These are phyloP conservation scores for Gymnopus androsaceus DNA, from an alignment of 1,284 basidiomycete genomes.

Conservation along the genomic window DNA sequence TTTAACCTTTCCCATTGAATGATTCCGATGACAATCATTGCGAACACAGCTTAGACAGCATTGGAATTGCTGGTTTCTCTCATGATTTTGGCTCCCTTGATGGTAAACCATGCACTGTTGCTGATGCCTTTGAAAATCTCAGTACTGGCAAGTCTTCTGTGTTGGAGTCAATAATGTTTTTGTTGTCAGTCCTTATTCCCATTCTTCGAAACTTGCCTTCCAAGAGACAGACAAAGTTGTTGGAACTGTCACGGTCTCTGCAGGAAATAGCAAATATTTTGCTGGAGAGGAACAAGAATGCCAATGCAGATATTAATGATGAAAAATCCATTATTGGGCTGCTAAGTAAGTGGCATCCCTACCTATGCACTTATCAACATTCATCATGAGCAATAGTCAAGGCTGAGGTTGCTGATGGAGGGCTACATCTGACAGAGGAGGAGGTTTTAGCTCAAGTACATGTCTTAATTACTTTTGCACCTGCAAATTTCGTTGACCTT, in stretches of 20 bases:
- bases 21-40: not conserved
- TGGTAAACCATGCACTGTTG: constrained; percentile 45
- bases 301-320: constrained; percentile 32
- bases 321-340: constrained; percentile 57
- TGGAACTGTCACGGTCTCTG: constrained; percentile 41
- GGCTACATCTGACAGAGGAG: constrained; percentile 56
- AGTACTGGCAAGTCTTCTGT: constrained; percentile 25
- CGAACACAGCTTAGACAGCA: constrained; percentile 50
- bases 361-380: not conserved
- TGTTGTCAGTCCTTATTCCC: constrained; percentile 47
- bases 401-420: constrained; percentile 44
- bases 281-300: constrained; percentile 43
- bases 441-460: constrained; percentile 64
- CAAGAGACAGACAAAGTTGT: constrained; percentile 34
- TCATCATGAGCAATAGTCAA: constrained; percentile 43
- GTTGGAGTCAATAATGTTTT: constrained; percentile 34
- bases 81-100: constrained; percentile 58
- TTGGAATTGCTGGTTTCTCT: constrained; percentile 60
- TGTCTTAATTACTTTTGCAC: not conserved
- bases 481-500: not conserved
- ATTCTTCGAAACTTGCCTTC: constrained; percentile 46
- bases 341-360: constrained; percentile 40
- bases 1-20: not conserved
- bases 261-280: constrained; percentile 48
- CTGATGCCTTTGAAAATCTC: constrained; percentile 48